A percentile compares a stretch with the other conserved stretches of the same genome.
phyloP scores from a whole-genome alignment of 192 early-diverging fungal genomes.

The Funneliformis mosseae region DNA sequence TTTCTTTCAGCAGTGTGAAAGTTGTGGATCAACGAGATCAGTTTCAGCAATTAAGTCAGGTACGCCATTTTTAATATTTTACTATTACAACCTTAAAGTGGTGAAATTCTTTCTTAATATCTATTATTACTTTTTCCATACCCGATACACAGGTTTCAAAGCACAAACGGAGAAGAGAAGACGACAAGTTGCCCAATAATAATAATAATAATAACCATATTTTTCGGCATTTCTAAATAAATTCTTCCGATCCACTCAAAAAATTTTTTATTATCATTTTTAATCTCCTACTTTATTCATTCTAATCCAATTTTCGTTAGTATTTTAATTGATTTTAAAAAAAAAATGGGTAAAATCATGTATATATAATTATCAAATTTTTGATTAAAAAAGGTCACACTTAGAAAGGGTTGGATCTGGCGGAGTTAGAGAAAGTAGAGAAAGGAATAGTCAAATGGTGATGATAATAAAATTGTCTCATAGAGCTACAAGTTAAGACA shows the following conservation, averaged over 20 bases:
- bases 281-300: no score
- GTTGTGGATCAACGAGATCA: constrained; percentile 91
- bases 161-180: neutral
- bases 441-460: neutral
- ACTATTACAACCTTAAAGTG: neutral
- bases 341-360: neutral
- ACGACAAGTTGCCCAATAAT: neutral
- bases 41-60: constrained; percentile 95
- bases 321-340: neutral
- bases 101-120: neutral
- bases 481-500: no score
- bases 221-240: no score
- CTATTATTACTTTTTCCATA: neutral
- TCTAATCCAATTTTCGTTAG: neutral
- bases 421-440: neutral
- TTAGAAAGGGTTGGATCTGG: neutral
- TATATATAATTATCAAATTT: neutral
- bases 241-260: no score
- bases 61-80: neutral
- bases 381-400: neutral
- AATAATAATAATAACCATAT: no score
- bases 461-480: no score
- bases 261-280: neutral
- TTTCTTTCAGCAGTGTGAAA: constrained; percentile 96
- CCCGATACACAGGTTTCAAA: neutral